A percentile compares a stretch with the other conserved stretches of the same genome.
These are phyloP conservation scores for Hypoxylon cercidicola DNA, from an alignment of 495 filamentous ascomycete species.

Conservation along the genomic window DNA sequence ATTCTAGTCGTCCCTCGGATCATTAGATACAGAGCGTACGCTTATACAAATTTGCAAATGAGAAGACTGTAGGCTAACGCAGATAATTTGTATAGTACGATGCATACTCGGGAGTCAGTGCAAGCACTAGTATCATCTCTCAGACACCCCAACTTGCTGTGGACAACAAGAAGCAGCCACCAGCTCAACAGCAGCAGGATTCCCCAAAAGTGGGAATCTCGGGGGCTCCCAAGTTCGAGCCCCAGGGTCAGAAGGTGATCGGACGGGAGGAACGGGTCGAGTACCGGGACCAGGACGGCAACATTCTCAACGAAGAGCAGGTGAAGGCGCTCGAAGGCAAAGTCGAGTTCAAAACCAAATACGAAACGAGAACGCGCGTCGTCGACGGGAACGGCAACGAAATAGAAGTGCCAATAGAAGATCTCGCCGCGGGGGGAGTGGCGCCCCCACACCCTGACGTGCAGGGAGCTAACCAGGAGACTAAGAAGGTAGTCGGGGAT, in stretches of 20 bases:
- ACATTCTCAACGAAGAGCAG: constrained; percentile 82
- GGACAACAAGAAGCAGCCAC: constrained; percentile 38
- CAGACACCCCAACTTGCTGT: constrained; percentile 47
- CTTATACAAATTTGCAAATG: constrained; percentile 2
- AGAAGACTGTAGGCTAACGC: constrained; percentile 34
- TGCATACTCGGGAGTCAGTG: constrained; percentile 48
- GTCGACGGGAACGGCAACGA: constrained; percentile 82
- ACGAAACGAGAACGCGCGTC: constrained; percentile 88
- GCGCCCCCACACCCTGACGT: constrained; percentile 88
- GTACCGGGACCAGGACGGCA: constrained; percentile 94
- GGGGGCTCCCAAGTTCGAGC: constrained; percentile 52
- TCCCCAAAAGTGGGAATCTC: constrained; percentile 51
- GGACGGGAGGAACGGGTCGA: constrained; percentile 85
- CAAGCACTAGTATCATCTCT: constrained; percentile 43
- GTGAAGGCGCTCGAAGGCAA: constrained; percentile 88
- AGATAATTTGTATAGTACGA: constrained; percentile 51
- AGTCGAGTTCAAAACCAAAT: constrained; percentile 92
- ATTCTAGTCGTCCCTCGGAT: constrained; percentile 16
- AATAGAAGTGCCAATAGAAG: constrained; percentile 57
- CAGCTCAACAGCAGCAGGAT: constrained; percentile 36
- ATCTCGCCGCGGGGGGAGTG: constrained; percentile 50
- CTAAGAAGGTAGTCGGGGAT: constrained; percentile 54
- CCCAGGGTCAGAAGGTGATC: constrained; percentile 64
- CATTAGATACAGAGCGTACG: constrained; percentile 17
- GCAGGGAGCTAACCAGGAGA: constrained; percentile 76